Evolutionary conservation across 257 asterid species (phyloP).

Genomic region (Forsythia viridissima): DNA sequence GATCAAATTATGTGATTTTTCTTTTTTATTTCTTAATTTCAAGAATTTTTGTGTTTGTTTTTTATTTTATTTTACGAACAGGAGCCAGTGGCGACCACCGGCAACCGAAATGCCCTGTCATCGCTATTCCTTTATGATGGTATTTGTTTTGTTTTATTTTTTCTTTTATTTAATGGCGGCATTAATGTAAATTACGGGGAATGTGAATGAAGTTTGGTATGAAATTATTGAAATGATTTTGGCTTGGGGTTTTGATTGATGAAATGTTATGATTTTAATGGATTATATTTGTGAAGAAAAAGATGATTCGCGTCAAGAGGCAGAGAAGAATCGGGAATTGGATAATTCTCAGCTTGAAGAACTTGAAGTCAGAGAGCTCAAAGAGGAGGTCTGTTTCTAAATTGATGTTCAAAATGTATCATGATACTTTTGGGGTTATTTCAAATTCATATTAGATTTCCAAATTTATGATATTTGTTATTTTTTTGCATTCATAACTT

Average conservation of each 20-base stretch:
- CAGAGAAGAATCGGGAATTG: conserved; percentile 35
- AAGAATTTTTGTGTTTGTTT: conserved; percentile 6
- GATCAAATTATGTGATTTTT: not conserved
- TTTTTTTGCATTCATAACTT: not conserved
- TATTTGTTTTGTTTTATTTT: conserved; percentile 12
- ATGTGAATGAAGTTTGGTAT: not conserved
- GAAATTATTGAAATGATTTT: not conserved
- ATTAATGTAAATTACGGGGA: not conserved
- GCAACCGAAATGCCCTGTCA: conserved; percentile 65
- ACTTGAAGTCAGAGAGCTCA: conserved; percentile 46
- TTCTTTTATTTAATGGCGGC: not conserved
- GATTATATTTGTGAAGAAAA: conserved; percentile 27
- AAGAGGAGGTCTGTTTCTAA: conserved; percentile 60
- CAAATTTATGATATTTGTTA: not conserved
- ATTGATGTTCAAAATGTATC: not conserved
- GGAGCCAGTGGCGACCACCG: conserved; percentile 54
- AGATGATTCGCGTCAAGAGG: conserved; percentile 32
- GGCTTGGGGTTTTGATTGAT: conserved; percentile 3
- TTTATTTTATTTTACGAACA: conserved; percentile 24
- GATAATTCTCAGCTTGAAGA: conserved; percentile 35
- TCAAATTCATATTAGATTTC: not conserved
- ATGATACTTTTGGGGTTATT: not conserved
- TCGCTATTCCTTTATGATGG: conserved; percentile 70
- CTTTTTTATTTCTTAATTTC: not conserved
- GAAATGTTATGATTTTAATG: not conserved